Conservation (phyloP, 163 green algal species). For the Volvox carteri region DNA sequence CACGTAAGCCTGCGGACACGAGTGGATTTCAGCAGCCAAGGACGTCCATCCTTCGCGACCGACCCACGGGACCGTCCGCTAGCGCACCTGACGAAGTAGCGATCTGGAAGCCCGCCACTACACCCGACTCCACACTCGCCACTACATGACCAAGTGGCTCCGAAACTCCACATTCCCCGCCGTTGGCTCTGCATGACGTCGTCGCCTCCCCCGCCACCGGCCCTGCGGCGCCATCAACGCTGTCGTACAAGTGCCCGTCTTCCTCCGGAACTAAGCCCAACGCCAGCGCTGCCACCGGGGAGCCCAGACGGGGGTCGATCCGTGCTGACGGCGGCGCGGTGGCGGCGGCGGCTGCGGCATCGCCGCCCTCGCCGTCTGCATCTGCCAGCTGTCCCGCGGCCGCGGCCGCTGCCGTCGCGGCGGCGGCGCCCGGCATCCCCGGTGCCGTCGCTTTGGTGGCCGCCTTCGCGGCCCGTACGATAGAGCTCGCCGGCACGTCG, state of each 20-base stretch:
- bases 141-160: slow-evolving; percentile 60
- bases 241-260: neutral
- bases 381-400: neutral
- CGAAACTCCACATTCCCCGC: neutral
- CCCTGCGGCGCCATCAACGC: neutral
- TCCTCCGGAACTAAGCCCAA: slow-evolving; percentile 52
- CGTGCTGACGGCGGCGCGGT: slow-evolving; percentile 14
- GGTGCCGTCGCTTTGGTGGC: neutral
- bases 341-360: neutral
- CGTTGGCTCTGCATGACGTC: neutral
- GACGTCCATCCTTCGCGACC: too few species aligned
- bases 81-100: slow-evolving; percentile 73
- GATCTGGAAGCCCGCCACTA: slow-evolving; percentile 90
- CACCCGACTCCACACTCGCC: slow-evolving; percentile 67
- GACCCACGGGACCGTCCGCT: neutral
- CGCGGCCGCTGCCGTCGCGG: slow-evolving; percentile 34
- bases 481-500: slow-evolving; percentile 49
- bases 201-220: slow-evolving; percentile 17
- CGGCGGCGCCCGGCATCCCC: slow-evolving; percentile 2
- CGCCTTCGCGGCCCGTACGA: slow-evolving; percentile 61
- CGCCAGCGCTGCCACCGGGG: slow-evolving; percentile 50
- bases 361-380: neutral
- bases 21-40: too few species aligned
- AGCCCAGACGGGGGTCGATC: slow-evolving; percentile 55
- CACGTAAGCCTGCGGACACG: too few species aligned